These are phyloP conservation scores for Teratosphaeria nubilosa DNA, from an alignment of 2,329 filamentous ascomycete species.

Conservation along the genomic window DNA sequence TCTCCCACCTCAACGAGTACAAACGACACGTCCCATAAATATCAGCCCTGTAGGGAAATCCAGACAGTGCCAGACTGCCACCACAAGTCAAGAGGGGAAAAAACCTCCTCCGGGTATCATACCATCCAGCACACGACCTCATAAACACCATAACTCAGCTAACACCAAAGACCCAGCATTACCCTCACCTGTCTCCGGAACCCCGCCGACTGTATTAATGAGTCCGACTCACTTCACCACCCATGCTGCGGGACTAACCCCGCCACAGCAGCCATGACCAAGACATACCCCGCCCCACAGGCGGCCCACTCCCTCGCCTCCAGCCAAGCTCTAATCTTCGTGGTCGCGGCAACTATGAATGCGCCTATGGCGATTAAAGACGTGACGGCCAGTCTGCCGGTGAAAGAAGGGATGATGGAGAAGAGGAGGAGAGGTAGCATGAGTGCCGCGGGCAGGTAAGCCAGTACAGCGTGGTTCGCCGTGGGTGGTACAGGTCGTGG, in stretches of 20 bases:
- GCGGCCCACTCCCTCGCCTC: conserved; percentile 29
- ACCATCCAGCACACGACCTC: no score
- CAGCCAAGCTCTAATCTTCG: conserved; percentile 27
- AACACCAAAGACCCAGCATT: no score
- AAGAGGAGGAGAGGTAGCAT: conserved; percentile 34
- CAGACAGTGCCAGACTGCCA: no score
- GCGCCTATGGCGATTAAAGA: conserved; percentile 28
- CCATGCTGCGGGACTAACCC: conserved; percentile 12
- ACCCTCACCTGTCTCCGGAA: no score
- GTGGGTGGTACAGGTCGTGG: neutral
- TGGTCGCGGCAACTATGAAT: conserved; percentile 24
- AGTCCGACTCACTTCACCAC: neutral
- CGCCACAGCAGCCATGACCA: conserved; percentile 28
- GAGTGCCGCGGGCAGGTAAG: conserved; percentile 28
- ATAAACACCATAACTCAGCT: no score
- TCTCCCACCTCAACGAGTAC: no score
- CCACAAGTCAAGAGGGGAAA: no score
- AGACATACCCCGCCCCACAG: conserved; percentile 31
- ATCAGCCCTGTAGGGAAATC: no score
- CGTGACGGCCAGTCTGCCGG: conserved; percentile 31
- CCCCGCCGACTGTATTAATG: no score
- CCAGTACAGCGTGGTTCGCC: conserved; percentile 5
- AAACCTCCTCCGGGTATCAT: no score
- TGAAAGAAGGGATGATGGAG: conserved; percentile 31
- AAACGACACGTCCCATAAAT: no score